Evolutionary conservation across 148 eudicot genomes (phyloP), one percentile per base, ranked within the genome.

Genomic region (Rhododendron molle): DNA sequence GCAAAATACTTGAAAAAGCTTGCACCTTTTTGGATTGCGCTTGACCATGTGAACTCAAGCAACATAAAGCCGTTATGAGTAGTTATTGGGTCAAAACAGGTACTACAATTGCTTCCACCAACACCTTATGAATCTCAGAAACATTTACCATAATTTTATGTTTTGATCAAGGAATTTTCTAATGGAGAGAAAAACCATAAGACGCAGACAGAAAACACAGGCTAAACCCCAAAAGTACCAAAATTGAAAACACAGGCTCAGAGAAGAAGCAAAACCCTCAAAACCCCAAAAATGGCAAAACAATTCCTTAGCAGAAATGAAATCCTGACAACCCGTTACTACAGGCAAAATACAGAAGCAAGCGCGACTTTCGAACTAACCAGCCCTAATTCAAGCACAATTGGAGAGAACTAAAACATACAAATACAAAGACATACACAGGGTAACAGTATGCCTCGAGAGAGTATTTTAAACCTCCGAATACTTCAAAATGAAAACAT

Each of bases 321-420:
- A 56, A 77, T 28, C 88, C 77, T 83, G 77, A 58, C 76, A 83
- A 56, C 80, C 83, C 71, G 71, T 56, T 38, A 21, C 62, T 36
- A 30, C 56, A 47, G 49, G 43, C 74, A 73, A 50, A 40, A 10
- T 20, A 73, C 15, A 34, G 46, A 34, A 38, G 6, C 72, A 52
- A 16, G 21, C 34, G 44, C 79, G 20, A 34, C 13, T 44, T 49
- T 50, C n/a, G 21, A 47, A 44, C 78, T 50, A 12, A 49, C 3
- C 32, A 30, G 50, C n/a, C 79, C 10, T 50, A 72, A 69, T 71
- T 83, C 47, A 52, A 26, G 54, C 49, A 73, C 69, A 71, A 34
- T 34, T 21, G 23, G 20, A 69, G 7, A 77, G 52, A 38, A 71
- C 54, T 15, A 15, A 72, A 52, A 71, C 71, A 62, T 13, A 50